phyloP scores from a whole-genome alignment of 2,329 filamentous ascomycete genomes.

The Aspergillus sp. region DNA sequence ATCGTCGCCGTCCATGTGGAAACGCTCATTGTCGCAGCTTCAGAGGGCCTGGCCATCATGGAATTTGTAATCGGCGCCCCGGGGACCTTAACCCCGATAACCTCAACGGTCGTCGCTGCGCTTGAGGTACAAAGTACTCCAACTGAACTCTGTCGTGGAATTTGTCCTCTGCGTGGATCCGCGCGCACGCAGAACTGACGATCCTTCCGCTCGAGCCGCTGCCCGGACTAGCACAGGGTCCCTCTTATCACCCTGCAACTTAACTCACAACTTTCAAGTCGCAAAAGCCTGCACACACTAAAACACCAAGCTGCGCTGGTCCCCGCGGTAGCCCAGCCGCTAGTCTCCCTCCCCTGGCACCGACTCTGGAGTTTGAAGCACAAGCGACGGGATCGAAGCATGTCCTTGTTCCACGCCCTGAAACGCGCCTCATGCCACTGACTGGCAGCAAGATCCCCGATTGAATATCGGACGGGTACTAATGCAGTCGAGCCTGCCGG shows the following conservation, averaged over 20 bases:
- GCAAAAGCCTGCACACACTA: too few species aligned
- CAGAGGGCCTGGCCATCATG: neutral
- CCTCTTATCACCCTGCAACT: neutral
- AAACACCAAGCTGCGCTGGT: too few species aligned
- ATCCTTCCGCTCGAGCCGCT: neutral
- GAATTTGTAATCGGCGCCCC: slow-evolving; percentile 6
- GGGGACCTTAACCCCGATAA: neutral
- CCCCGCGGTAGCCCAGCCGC: too few species aligned
- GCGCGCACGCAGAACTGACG: neutral
- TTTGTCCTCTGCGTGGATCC: neutral
- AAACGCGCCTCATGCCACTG: neutral
- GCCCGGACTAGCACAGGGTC: neutral
- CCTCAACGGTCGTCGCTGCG: neutral
- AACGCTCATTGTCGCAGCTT: neutral
- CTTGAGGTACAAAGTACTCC: neutral
- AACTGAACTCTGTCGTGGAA: neutral
- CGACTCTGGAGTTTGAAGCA: neutral
- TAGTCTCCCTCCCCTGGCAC: neutral
- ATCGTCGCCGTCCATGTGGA: slow-evolving; percentile 7
- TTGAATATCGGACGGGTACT: slow-evolving; percentile 1
- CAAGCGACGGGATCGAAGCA: neutral
- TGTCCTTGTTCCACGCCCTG: neutral
- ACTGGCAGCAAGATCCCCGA: neutral
- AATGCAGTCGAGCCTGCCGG: slow-evolving; percentile 10
- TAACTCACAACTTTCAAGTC: neutral